Evolutionary conservation across 495 filamentous ascomycete species (phyloP).

Genomic region (Xylaria bambusicola): DNA sequence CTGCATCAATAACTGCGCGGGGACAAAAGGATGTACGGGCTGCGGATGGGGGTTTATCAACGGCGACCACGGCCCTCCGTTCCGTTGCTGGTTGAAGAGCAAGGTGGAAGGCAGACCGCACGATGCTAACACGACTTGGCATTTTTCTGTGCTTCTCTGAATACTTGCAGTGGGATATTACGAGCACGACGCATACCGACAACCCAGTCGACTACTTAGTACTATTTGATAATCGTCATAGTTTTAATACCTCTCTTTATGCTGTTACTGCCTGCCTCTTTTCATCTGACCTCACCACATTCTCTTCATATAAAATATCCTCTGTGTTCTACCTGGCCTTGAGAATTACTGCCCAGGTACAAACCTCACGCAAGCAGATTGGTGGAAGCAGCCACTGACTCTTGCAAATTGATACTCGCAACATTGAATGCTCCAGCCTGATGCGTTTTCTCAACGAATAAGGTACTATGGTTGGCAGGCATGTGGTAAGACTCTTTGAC

Average conservation of each 20-base stretch:
- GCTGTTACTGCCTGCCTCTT: not conserved
- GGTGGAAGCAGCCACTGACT: no score
- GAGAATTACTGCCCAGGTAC: no score
- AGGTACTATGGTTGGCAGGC: no score
- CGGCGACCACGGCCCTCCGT: slow-evolving; percentile 38
- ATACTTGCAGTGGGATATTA: not conserved
- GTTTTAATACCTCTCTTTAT: not conserved
- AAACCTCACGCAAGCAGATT: no score
- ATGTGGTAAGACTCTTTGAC: not conserved
- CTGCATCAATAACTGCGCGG: slow-evolving; percentile 50
- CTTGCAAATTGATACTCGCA: no score
- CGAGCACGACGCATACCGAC: not conserved
- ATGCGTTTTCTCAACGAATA: no score
- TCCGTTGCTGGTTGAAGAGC: slow-evolving; percentile 49
- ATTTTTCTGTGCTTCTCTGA: slow-evolving; percentile 42
- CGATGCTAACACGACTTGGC: slow-evolving; percentile 38
- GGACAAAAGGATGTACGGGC: slow-evolving; percentile 41
- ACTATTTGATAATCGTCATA: not conserved
- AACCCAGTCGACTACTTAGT: not conserved
- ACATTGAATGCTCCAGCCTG: no score
- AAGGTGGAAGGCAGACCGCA: slow-evolving; percentile 35
- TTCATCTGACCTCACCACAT: not conserved
- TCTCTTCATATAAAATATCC: no score
- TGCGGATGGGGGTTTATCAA: slow-evolving; percentile 45
- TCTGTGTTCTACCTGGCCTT: no score